A percentile compares a stretch with the other conserved stretches of the same genome.
Evolutionary conservation across 306 rosid species (phyloP).

Genomic region (Fragaria nilgerrensis): DNA sequence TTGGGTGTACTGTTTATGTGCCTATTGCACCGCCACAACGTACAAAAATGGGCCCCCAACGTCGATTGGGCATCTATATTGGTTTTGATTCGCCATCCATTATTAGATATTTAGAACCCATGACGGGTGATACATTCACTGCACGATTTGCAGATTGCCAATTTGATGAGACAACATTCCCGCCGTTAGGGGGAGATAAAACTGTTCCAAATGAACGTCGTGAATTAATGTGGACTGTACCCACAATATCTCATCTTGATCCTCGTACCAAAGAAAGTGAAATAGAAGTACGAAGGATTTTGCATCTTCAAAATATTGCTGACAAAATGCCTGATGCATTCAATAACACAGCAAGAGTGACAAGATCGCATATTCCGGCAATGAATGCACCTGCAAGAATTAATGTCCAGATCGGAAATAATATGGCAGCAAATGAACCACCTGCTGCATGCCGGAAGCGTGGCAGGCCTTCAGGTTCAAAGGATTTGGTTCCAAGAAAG

Average conservation of each 20-base stretch:
- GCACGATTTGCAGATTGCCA: conserved; percentile 13
- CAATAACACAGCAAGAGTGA: conserved; percentile 6
- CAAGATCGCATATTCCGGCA: background rate
- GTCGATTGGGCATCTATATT: background rate
- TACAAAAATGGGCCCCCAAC: background rate
- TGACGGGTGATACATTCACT: background rate
- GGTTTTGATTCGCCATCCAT: background rate
- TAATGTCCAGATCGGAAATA: background rate
- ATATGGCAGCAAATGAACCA: background rate
- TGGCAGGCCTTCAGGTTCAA: background rate
- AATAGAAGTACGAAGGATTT: background rate
- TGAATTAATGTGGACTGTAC: background rate
- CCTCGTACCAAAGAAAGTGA: background rate
- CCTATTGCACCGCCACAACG: conserved; percentile 5
- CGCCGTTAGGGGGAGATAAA: background rate
- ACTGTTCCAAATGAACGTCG: background rate
- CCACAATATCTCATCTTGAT: background rate
- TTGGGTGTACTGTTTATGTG: background rate
- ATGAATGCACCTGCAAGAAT: too few relatives aligned
- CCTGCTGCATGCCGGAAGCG: background rate
- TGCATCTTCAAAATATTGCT: background rate
- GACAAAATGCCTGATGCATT: background rate
- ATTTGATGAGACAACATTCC: conserved; percentile 11
- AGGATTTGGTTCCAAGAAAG: too few relatives aligned
- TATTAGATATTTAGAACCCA: background rate